Evolutionary conservation across 2,329 filamentous ascomycete species (phyloP).

Genomic region (Aspergillus clavatus): DNA sequence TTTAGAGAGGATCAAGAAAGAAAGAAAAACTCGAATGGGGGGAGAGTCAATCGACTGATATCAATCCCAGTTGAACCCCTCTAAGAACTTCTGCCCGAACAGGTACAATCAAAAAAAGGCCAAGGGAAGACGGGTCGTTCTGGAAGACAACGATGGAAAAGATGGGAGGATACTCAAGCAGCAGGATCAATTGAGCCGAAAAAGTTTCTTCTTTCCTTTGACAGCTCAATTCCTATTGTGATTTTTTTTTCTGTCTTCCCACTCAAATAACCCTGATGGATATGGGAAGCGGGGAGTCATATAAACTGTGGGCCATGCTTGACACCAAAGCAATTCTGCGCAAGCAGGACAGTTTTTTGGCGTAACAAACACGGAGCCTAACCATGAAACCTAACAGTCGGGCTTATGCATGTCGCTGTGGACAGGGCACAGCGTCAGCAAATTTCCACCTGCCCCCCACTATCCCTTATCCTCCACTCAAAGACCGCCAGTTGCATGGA

Average conservation of each 20-base stretch:
- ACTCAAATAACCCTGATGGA: constrained; percentile 16
- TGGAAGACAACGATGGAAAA: not conserved
- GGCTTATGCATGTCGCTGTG: constrained; percentile 37
- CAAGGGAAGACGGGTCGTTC: not conserved
- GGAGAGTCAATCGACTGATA: not conserved
- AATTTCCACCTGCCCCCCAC: constrained; percentile 18
- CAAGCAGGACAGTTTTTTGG: constrained; percentile 18
- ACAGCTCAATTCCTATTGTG: not conserved
- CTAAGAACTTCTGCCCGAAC: not conserved
- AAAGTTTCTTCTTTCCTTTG: not conserved
- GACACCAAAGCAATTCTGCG: constrained; percentile 15
- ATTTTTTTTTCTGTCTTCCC: constrained; percentile 1
- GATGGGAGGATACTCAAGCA: not conserved
- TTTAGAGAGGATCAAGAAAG: not conserved
- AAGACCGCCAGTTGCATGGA: constrained; percentile 26
- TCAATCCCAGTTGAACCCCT: not conserved
- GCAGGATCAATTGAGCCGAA: not conserved
- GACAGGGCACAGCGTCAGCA: constrained; percentile 32
- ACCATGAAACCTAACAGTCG: constrained; percentile 34
- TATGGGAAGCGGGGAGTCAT: constrained; percentile 36
- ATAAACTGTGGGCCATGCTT: constrained; percentile 35
- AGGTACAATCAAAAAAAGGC: not conserved
- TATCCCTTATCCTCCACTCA: constrained; percentile 30
- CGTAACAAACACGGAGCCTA: constrained; percentile 34
- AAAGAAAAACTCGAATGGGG: no score